Conservation (phyloP, 2,329 filamentous ascomycete genomes). For the Capronia coronata region DNA sequence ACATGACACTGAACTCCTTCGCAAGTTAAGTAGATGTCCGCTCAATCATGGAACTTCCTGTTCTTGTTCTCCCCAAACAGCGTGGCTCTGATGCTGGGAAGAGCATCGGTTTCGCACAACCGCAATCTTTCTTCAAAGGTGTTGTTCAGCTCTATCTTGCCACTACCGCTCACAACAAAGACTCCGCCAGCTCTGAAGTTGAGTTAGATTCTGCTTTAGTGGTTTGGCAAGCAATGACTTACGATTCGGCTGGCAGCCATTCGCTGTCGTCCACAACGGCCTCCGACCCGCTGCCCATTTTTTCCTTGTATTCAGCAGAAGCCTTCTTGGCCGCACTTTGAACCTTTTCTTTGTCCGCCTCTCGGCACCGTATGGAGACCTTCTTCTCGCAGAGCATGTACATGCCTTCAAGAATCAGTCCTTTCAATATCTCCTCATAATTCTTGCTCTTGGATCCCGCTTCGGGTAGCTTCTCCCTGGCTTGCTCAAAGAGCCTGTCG, state of each 20-base stretch:
- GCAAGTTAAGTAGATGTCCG: background rate
- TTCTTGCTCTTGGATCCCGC: constrained; percentile 62
- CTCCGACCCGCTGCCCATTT: constrained; percentile 61
- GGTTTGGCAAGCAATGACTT: constrained; percentile 39
- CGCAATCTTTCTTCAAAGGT: constrained; percentile 87
- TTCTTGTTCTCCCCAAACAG: constrained; percentile 94
- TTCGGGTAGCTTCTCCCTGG: constrained; percentile 63
- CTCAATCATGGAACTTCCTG: constrained; percentile 87
- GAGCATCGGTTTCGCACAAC: constrained; percentile 74
- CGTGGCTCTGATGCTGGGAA: constrained; percentile 75
- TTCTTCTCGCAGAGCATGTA: constrained; percentile 81
- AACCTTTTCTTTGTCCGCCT: constrained; percentile 68
- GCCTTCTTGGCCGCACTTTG: constrained; percentile 74
- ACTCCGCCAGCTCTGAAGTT: constrained; percentile 70
- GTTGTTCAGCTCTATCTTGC: constrained; percentile 98
- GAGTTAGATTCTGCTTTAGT: constrained; percentile 25
- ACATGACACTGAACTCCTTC: background rate
- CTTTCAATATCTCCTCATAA: constrained; percentile 71
- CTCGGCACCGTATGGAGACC: constrained; percentile 66
- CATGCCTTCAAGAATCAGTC: constrained; percentile 78
- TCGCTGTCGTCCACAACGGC: constrained; percentile 72
- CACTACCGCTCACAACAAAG: constrained; percentile 68
- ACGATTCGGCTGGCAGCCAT: constrained; percentile 75
- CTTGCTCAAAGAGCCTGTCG: constrained; percentile 78
- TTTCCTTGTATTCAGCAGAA: constrained; percentile 75